Evolutionary conservation across 2,329 filamentous ascomycete species (phyloP).

Genomic region (Pochonia chlamydosporia): DNA sequence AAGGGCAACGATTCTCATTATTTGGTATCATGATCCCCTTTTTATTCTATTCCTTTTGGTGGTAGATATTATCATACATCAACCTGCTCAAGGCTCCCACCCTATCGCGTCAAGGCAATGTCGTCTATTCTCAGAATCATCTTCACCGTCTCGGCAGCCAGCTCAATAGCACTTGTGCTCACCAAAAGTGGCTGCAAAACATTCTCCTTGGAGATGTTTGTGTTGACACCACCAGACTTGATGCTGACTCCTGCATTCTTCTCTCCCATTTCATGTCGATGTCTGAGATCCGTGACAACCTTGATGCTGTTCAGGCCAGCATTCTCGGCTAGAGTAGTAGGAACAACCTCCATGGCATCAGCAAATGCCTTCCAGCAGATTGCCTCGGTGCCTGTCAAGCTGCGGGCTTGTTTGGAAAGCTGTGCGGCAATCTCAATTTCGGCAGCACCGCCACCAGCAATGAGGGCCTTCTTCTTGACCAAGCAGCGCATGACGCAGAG

Average conservation of each 20-base stretch:
- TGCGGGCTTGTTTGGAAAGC: slow-evolving; percentile 74
- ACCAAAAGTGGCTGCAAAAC: slow-evolving; percentile 94
- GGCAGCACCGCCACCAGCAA: slow-evolving; percentile 91
- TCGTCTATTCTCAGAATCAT: slow-evolving; percentile 72
- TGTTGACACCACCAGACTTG: slow-evolving; percentile 94
- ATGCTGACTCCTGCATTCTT: slow-evolving; percentile 96
- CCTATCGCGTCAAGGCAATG: slow-evolving; percentile 56
- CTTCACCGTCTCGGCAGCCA: slow-evolving; percentile 98
- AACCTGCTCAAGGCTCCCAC: slow-evolving; percentile 22
- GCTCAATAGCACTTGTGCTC: slow-evolving; percentile 93
- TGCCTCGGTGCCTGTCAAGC: slow-evolving; percentile 82
- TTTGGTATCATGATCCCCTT: slow-evolving; percentile 11
- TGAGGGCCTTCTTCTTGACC: slow-evolving; percentile 99
- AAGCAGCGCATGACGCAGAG: slow-evolving; percentile 95
- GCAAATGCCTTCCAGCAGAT: slow-evolving; percentile 99
- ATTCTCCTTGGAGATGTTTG: slow-evolving; percentile 94
- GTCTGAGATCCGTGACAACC: slow-evolving; percentile 91
- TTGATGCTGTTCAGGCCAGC: slow-evolving; percentile 97
- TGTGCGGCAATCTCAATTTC: slow-evolving; percentile 94
- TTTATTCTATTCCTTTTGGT: slow-evolving; percentile 13
- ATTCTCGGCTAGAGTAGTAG: slow-evolving; percentile 94
- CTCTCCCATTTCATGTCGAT: slow-evolving; percentile 92
- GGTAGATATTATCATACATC: slow-evolving; percentile 31
- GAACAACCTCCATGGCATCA: slow-evolving; percentile 94
- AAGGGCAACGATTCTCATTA: neutral